Base-by-base conservation (phyloP, 768 basidiomycete genomes). In the Leccinum disarticulatum region DNA sequence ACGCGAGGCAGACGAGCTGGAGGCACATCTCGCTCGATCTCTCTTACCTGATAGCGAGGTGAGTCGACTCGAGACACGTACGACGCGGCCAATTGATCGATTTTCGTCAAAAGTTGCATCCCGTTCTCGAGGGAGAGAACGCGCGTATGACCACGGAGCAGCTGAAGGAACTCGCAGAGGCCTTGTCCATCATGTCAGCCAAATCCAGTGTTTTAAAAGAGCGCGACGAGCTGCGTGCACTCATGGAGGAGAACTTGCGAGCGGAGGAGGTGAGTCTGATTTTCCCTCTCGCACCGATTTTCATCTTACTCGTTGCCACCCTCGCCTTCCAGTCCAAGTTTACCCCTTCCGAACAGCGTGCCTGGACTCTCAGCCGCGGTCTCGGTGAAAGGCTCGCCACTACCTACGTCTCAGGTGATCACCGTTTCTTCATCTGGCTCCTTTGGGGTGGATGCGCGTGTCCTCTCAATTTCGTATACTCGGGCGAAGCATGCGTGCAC, bases 81-180 rank as follows among this genome's bases (percentile, higher is more conserved):
- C 27, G 11, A 19, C n/a, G 17, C 9, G 0, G 2, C 19, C 14
- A 30, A 25, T 50, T 57, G 1, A 57, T 10, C 52, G 25, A 49
- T 54, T 15, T 38, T 11, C 33, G 15, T 46, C 15, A 5, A 27
- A 59, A 91, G 89, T 78, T 92, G 48, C 74, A 85, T 48, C 83
- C 86, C n/a, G 85, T 91, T 61, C n/a, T 62, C 3, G 67, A 84
- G 58, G 79, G 82, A 52, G 87, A 86, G 31, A 85, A 89, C 65
- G 94, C 93, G n/a, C 88, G 94, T 49, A 98, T 99, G 96, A 98
- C 95, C 2, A 85, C 90, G 9, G 96, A 98, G 68, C 95, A 99
- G 68, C 81, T 99, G 25, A 90, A 89, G 70, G 97, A 99, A 75
- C 83, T 99, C 38, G 88, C 88, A 41, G 95, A 96, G 65, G 95